Evolutionary conservation across 2,329 filamentous ascomycete species (phyloP).

Genomic region (Verticillium nonalfalfae): DNA sequence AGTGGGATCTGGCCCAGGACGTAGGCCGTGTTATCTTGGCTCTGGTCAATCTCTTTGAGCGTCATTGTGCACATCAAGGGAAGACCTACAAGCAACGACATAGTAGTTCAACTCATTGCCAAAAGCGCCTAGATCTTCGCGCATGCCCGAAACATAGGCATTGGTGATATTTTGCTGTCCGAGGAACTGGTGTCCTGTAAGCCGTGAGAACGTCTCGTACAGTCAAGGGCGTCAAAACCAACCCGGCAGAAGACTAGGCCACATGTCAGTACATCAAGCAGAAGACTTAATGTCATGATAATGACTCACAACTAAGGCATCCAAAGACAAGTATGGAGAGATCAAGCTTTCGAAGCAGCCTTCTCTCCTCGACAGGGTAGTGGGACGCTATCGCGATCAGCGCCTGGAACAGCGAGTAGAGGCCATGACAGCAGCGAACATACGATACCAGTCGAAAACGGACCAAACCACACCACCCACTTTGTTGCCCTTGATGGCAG

Average conservation of each 20-base stretch:
- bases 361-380: constrained; percentile 17
- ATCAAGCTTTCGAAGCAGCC: constrained; percentile 18
- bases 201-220: neutral
- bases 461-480: constrained; percentile 17
- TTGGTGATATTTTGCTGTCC: constrained; percentile 26
- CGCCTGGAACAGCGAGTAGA: neutral
- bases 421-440: constrained; percentile 1
- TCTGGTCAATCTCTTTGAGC: neutral
- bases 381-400: constrained; percentile 14
- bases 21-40: constrained; percentile 29
- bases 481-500: constrained; percentile 13
- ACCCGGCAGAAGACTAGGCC: constrained; percentile 8
- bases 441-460: constrained; percentile 22
- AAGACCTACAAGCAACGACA: constrained; percentile 8
- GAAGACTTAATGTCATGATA: neutral
- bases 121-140: constrained; percentile 23
- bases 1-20: constrained; percentile 18
- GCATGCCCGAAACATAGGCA: constrained; percentile 33
- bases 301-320: constrained; percentile 15
- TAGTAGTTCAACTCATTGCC: constrained; percentile 24
- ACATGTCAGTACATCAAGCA: neutral
- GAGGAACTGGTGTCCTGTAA: constrained; percentile 9
- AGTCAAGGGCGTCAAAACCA: neutral
- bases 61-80: rapidly evolving
- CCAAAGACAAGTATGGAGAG: constrained; percentile 16